phyloP scores from a whole-genome alignment of 2,329 filamentous ascomycete genomes.

The Epichloe sylvatica region DNA sequence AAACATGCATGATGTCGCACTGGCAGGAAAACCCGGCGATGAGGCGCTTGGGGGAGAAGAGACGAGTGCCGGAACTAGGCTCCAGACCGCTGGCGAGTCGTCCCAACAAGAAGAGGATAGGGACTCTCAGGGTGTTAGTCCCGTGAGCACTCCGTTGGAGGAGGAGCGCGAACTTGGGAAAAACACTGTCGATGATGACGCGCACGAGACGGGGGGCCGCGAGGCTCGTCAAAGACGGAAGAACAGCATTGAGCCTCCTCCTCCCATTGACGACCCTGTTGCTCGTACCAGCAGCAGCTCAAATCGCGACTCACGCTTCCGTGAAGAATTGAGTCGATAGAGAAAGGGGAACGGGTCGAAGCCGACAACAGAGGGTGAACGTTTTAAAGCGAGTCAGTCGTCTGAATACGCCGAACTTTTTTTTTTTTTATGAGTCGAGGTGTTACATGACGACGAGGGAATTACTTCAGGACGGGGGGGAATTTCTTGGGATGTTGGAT shows the following conservation, averaged over 20 bases:
- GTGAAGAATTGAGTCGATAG: constrained; percentile 35
- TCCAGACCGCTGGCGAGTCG: constrained; percentile 8
- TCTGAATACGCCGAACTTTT: too few species aligned
- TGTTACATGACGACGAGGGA: neutral
- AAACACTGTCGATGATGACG: constrained; percentile 7
- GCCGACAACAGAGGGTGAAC: too few species aligned
- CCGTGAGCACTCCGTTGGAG: constrained; percentile 23
- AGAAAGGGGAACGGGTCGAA: neutral
- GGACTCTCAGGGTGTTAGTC: constrained; percentile 25
- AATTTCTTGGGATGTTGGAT: neutral
- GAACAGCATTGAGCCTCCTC: constrained; percentile 23
- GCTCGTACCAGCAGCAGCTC: constrained; percentile 35
- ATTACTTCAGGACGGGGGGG: neutral
- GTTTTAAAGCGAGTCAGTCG: too few species aligned
- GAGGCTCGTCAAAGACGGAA: constrained; percentile 5
- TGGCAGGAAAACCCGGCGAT: constrained; percentile 24
- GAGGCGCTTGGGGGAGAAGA: constrained; percentile 3
- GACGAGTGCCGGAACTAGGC: neutral
- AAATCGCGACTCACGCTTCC: constrained; percentile 43
- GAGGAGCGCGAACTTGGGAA: constrained; percentile 28
- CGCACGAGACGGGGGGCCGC: constrained; percentile 5
- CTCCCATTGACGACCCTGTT: constrained; percentile 19
- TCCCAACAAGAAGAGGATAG: constrained; percentile 9
- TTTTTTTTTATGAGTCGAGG: too few species aligned
- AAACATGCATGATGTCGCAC: constrained; percentile 33